These are phyloP conservation scores for Periconia sp. DNA, from an alignment of 2,329 filamentous ascomycete genomes.

Conservation along the genomic window DNA sequence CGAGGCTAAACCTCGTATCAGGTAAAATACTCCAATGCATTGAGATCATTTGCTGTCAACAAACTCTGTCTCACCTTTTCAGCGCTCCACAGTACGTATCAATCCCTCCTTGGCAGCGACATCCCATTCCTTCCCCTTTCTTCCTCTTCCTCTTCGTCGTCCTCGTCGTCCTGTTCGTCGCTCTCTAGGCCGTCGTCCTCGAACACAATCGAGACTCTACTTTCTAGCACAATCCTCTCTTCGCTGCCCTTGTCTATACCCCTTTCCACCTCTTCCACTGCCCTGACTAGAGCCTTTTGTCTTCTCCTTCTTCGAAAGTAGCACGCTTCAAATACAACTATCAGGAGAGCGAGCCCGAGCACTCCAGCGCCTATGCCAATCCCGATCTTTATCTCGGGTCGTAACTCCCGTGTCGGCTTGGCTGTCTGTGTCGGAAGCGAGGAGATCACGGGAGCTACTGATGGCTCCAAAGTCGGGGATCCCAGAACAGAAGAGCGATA, in stretches of 20 bases:
- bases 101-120: constrained; percentile 19
- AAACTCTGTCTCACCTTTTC: too few species aligned
- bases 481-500: too few species aligned
- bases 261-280: constrained; percentile 27
- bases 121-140: constrained; percentile 26
- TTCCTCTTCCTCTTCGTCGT: constrained; percentile 16
- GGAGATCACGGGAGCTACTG: neutral
- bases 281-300: constrained; percentile 21
- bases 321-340: constrained; percentile 11
- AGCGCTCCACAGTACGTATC: neutral
- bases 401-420: constrained; percentile 4
- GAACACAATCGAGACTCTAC: constrained; percentile 29
- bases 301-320: constrained; percentile 24
- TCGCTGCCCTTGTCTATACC: constrained; percentile 17
- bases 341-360: constrained; percentile 5
- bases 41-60: too few species aligned
- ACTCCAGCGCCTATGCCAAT: constrained; percentile 13
- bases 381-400: constrained; percentile 14
- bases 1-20: too few species aligned
- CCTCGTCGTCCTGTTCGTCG: too few species aligned
- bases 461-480: too few species aligned
- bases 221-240: constrained; percentile 34
- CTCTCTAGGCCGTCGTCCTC: constrained; percentile 15
- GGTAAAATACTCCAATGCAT: too few species aligned
- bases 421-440: constrained; percentile 2